Percentiles rank a stretch among this genome's conserved stretches.
Evolutionary conservation across 768 basidiomycete genomes (phyloP).

Genomic region (Amyloporia xantha): DNA sequence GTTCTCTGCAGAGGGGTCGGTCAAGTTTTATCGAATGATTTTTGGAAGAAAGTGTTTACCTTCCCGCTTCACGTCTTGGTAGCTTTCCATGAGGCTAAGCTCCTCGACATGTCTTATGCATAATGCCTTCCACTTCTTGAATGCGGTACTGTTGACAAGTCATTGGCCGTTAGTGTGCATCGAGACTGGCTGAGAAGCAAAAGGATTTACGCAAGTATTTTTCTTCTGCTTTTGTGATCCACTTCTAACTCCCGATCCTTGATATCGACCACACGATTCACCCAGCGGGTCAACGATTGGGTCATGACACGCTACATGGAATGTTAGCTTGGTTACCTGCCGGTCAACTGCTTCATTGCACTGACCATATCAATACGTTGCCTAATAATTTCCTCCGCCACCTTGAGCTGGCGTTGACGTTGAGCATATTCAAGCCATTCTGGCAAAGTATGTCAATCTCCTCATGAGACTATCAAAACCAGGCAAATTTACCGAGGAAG

Average conservation of each 20-base stretch:
- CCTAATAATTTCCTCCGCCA: constrained; percentile 38
- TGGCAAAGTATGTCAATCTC: constrained; percentile 14
- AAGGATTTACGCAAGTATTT: constrained; percentile 30
- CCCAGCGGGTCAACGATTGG: constrained; percentile 54
- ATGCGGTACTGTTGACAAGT: constrained; percentile 38
- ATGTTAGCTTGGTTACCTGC: not conserved
- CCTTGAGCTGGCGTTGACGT: constrained; percentile 32
- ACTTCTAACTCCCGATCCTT: constrained; percentile 70
- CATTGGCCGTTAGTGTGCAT: not conserved
- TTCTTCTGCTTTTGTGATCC: constrained; percentile 37
- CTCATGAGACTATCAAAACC: too few relatives aligned
- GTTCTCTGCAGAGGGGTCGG: constrained; percentile 48
- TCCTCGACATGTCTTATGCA: constrained; percentile 63
- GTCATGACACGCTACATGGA: constrained; percentile 42
- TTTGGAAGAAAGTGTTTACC: constrained; percentile 40
- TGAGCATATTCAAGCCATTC: constrained; percentile 42
- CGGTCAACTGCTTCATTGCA: not conserved
- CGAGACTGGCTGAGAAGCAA: not conserved
- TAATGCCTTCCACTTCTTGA: constrained; percentile 62
- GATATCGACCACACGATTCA: constrained; percentile 62
- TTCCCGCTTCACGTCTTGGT: constrained; percentile 73
- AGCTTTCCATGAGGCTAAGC: constrained; percentile 76
- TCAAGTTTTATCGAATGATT: too few relatives aligned
- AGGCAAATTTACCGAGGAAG: constrained; percentile 28
- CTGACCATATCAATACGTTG: constrained; percentile 36